Base-by-base conservation (phyloP, 2,329 filamentous ascomycete species). In the Zymoseptoria ardabiliae region DNA sequence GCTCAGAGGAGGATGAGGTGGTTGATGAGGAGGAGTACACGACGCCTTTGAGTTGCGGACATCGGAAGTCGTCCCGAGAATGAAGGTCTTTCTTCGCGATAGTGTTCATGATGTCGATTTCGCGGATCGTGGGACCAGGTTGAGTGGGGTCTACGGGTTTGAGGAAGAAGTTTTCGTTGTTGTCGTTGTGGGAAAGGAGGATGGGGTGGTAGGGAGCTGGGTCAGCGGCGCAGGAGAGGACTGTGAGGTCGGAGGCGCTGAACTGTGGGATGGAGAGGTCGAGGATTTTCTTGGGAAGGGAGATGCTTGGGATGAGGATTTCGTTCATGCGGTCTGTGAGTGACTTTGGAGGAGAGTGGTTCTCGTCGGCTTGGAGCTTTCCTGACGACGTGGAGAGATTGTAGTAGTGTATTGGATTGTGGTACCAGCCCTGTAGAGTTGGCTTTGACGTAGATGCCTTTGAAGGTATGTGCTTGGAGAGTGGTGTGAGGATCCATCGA, bases 241-340 rank as follows among this genome's bases (percentile, higher is more conserved):
- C 66, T 8, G 54, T 63, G 23, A 72, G 57, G 3, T 71, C 69
- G 11, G 60, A 56, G 4, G 69, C 68, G 28, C 57, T 56, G 30
- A 65, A 63, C 2, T 56, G 58, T 1, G 68, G 69, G 7, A 70
- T 60, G n/a, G 64, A 55, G 23, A 72, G 61, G n/a, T 67, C 61
- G 30, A 62, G 64, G 21, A 72, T 66, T 55, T 74, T 73, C 55
- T 73, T 73, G n/a, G 71, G 72, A 1, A 74, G 58, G 2, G 63
- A 58, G 50, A 72, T 68, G 9, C 63, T 57, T 2, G 70, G 71
- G 1, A 70, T 63, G 30, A 71, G 60, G 21, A 53, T 41, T 23
- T 65, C 60, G 3, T 55, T 25, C 45, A 70, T 68, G 20, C 65
- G 67, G 20, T 65, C 50, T 21, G 60, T 50, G 17, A 69, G 57